Base-by-base conservation (phyloP, 495 filamentous ascomycete genomes). In the Massariosphaeria phaeospora region DNA sequence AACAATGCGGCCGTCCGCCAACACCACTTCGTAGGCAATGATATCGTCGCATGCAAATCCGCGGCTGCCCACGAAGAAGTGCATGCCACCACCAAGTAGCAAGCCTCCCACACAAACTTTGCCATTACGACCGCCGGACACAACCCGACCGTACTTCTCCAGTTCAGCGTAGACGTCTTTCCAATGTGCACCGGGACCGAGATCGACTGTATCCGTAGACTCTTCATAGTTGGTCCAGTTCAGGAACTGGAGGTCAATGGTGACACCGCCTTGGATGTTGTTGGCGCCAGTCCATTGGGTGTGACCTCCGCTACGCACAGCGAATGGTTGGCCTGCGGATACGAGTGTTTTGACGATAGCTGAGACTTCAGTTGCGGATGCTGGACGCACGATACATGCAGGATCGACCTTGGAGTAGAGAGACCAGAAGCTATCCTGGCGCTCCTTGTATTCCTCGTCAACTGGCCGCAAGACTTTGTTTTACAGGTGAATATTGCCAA, bases 1-100 rank as follows among this genome's bases (percentile, higher is more conserved):
- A 23, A 77, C 70, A 59, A 82, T 70, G 17, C 70, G 76, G 18
- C 75, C 73, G 61, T 79, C 77, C 36, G 79, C 76, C 4, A 82
- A 66, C n/a, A 82, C 78, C 12, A 83, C 70, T 38, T 82, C 77
- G 56, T 65, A 82, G 41, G 17, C 21, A 9, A 45, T 29, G 36
- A 56, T 36, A 26, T 39, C 34, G 34, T 78, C 74, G 40, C 75
- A 75, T 3, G 74, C 77, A 74, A 76, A 81, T 3, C 79, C 80
- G 52, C 79, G 13, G 3, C 25, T 13, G 17, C 57, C 80, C 71
- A 45, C 11, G 24, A 33, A 50, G 25, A 26, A 49, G 9, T 33
- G 21, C 2, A 42, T 57, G 2, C 53, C 53, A 15, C 53, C 44
- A 7, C 53, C 53, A 23, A 33, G n/a, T 17, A 50, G 12, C 13